A percentile compares a stretch with the other conserved stretches of the same genome.
Evolutionary conservation across 768 basidiomycete species (phyloP).

Genomic region (Panaeolus papilionaceus): DNA sequence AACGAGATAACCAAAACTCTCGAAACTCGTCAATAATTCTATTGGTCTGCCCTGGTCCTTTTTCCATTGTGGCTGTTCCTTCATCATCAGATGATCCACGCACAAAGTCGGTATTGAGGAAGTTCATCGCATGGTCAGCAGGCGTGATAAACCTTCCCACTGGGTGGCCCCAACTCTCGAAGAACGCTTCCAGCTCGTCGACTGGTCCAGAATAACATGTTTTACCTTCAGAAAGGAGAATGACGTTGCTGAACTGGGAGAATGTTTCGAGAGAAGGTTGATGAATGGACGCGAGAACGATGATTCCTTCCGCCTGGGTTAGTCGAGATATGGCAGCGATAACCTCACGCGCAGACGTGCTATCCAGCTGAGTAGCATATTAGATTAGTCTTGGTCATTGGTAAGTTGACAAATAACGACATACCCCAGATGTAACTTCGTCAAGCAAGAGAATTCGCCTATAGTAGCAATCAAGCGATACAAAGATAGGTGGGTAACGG

Average conservation of each 20-base stretch:
- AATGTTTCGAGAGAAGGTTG: conserved; percentile 70
- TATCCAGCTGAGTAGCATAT: conserved; percentile 45
- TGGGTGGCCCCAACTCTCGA: conserved; percentile 46
- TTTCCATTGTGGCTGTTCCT: not conserved
- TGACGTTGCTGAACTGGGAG: conserved; percentile 61
- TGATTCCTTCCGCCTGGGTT: conserved; percentile 53
- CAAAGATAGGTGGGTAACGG: not conserved
- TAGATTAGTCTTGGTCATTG: not conserved
- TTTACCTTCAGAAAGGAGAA: conserved; percentile 62
- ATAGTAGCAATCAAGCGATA: not conserved
- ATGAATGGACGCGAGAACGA: conserved; percentile 71
- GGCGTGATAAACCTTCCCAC: conserved; percentile 53
- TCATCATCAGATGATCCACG: conserved; percentile 26
- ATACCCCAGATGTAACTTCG: conserved; percentile 61
- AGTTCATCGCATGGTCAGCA: conserved; percentile 64
- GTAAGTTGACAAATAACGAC: conserved; percentile 5
- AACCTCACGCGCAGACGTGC: conserved; percentile 50
- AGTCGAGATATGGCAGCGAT: conserved; percentile 50
- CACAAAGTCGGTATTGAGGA: conserved; percentile 56
- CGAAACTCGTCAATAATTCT: conserved; percentile 33
- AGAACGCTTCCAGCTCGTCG: conserved; percentile 45
- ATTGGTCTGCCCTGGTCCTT: not conserved
- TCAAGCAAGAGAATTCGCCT: conserved; percentile 66
- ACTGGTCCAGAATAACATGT: conserved; percentile 49
- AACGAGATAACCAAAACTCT: conserved; percentile 38